Conservation (phyloP, 2,329 filamentous ascomycete species). For the Penicillium sp. region DNA sequence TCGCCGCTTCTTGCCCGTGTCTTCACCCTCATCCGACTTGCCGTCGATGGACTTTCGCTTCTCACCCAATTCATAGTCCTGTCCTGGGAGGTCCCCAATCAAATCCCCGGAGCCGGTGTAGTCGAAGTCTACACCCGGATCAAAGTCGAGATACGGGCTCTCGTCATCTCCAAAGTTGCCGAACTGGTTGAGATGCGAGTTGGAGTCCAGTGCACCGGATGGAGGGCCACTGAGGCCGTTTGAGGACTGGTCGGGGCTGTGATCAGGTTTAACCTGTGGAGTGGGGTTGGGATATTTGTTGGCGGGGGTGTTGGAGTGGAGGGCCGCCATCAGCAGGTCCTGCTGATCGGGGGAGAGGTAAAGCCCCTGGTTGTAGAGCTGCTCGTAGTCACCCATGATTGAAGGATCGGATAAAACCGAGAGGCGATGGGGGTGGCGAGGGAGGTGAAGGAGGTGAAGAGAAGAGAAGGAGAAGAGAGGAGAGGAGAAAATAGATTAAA, state of each 20-base stretch:
- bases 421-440: neutral
- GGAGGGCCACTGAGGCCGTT: constrained; percentile 38
- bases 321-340: constrained; percentile 70
- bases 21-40: constrained; percentile 62
- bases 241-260: constrained; percentile 43
- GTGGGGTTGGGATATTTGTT: constrained; percentile 29
- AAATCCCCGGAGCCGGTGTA: constrained; percentile 61
- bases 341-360: constrained; percentile 75
- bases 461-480: neutral
- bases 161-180: constrained; percentile 58
- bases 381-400: constrained; percentile 40
- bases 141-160: constrained; percentile 81
- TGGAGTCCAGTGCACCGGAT: constrained; percentile 30
- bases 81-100: constrained; percentile 69
- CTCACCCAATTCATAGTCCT: constrained; percentile 57
- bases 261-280: constrained; percentile 25
- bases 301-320: constrained; percentile 65
- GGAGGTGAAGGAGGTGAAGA: neutral
- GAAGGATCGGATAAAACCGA: neutral
- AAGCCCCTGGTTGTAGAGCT: constrained; percentile 55
- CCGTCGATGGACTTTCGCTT: constrained; percentile 56
- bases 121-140: constrained; percentile 76
- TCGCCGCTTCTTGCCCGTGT: constrained; percentile 64
- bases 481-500: neutral
- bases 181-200: constrained; percentile 45